A percentile compares a stretch with the other conserved stretches of the same genome.
These are phyloP conservation scores for Syzygium malaccense DNA, from an alignment of 441 rosid genomes.

Conservation along the genomic window DNA sequence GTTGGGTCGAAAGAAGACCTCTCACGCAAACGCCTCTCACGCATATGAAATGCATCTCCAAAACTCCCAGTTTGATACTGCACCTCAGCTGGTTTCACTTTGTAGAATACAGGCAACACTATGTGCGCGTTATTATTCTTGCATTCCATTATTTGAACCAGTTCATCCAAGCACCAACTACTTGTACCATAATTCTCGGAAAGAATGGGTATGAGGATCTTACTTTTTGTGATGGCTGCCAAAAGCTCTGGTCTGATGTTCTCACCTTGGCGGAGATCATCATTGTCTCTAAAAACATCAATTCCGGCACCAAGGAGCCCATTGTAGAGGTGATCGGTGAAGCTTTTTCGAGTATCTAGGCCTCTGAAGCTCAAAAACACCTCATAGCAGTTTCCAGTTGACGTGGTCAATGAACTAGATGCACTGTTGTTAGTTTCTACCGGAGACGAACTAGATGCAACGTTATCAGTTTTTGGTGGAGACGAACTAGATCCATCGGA, in stretches of 20 bases:
- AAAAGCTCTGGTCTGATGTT: background rate
- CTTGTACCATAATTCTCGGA: no score
- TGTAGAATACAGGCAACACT: no score
- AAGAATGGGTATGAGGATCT: no score
- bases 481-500: background rate
- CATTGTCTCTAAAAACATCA: fast-evolving
- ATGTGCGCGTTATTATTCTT: fast-evolving
- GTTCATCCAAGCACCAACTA: no score
- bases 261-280: fast-evolving
- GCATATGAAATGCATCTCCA: no score
- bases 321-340: background rate
- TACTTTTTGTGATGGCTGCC: no score
- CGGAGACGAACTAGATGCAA: no score
- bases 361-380: background rate
- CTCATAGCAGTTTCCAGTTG: background rate
- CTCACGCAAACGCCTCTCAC: fast-evolving
- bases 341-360: background rate
- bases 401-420: no score
- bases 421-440: no score
- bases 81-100: no score
- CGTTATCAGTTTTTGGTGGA: fast-evolving
- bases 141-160: no score
- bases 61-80: fast-evolving
- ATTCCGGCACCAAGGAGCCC: fast-evolving
- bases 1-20: background rate